These are phyloP conservation scores for Boletus rubroflammeus DNA, from an alignment of 768 basidiomycete species.

Conservation along the genomic window DNA sequence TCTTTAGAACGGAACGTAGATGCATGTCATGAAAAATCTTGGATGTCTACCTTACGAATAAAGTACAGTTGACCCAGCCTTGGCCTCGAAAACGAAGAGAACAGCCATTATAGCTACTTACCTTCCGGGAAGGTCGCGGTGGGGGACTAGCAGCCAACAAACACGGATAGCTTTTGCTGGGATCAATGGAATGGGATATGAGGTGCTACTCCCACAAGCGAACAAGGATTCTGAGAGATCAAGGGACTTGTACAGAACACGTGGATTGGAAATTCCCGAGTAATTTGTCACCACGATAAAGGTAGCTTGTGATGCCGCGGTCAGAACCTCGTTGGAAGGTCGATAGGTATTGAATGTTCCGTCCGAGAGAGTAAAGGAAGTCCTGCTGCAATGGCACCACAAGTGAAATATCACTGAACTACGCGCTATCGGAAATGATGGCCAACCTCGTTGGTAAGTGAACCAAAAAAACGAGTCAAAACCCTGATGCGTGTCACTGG, in stretches of 20 bases:
- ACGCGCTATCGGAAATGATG: background rate
- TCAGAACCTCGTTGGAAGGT: background rate
- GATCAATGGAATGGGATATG: background rate
- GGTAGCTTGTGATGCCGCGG: background rate
- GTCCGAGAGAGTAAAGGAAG: background rate
- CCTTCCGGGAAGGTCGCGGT: background rate
- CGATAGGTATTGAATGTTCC: constrained; percentile 14
- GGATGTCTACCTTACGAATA: background rate
- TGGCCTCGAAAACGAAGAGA: background rate
- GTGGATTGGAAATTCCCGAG: background rate
- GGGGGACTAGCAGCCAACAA: background rate
- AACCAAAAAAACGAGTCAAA: background rate
- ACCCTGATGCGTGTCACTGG: background rate
- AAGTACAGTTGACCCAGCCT: background rate
- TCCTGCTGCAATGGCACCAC: background rate
- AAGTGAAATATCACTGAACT: background rate
- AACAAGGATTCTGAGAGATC: background rate
- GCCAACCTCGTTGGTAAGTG: background rate
- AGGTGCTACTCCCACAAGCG: background rate
- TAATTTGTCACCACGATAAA: background rate
- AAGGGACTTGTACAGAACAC: background rate
- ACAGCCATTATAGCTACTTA: background rate
- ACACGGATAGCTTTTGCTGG: background rate
- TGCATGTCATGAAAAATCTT: background rate
- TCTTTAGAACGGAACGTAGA: background rate